These are phyloP conservation scores for Dittrichia graveolens DNA, from an alignment of 129 eudicot species.

Conservation along the genomic window DNA sequence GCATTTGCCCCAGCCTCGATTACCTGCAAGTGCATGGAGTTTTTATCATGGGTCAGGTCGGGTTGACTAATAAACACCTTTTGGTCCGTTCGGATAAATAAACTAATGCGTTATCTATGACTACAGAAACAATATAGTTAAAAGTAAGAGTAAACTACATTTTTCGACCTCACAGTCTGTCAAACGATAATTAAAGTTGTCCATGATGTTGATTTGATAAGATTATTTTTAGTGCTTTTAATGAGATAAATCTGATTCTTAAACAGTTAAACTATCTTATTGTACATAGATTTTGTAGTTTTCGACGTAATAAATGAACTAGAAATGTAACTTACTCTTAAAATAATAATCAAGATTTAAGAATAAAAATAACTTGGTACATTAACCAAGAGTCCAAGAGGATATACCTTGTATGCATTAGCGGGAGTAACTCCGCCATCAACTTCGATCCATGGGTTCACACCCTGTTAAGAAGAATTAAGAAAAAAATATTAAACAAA, in stretches of 20 bases:
- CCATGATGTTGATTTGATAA: background rate
- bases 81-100: background rate
- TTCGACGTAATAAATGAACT: too few relatives aligned
- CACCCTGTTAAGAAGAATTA: slow-evolving; percentile 56
- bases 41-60: background rate
- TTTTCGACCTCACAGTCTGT: too few relatives aligned
- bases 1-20: slow-evolving; percentile 99
- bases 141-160: too few relatives aligned
- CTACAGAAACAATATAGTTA: background rate
- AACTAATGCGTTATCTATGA: background rate
- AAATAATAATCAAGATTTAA: too few relatives aligned
- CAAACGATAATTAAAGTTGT: too few relatives aligned
- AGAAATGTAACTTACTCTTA: too few relatives aligned
- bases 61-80: background rate
- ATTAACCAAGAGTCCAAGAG: too few relatives aligned
- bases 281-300: too few relatives aligned
- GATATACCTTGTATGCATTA: slow-evolving; percentile 85
- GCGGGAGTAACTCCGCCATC: slow-evolving; percentile 98
- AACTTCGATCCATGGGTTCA: slow-evolving; percentile 99
- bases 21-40: slow-evolving; percentile 46
- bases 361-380: too few relatives aligned
- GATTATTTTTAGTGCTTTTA: too few relatives aligned
- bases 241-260: too few relatives aligned
- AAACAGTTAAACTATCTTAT: too few relatives aligned
- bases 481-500: background rate